Base-by-base conservation (phyloP, 176 grass and related monocot species). In the Puccinellia tenuiflora region DNA sequence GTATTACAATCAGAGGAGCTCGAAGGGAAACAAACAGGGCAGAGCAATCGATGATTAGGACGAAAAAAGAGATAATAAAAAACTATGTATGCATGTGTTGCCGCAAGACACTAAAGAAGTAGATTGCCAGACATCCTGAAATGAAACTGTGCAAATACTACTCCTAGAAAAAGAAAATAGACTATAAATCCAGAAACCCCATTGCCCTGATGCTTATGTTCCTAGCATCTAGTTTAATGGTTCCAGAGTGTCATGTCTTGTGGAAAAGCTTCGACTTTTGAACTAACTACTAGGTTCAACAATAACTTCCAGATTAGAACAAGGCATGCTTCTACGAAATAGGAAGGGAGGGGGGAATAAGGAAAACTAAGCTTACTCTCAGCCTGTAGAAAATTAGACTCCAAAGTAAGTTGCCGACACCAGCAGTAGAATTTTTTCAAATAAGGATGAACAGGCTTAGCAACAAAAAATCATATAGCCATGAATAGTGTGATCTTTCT, bases 351-450 rank as follows among this genome's bases (percentile, higher is more conserved):
- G 61, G 20, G 4, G 75, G 18, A 66, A 29, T 60, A 11, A 45
- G n/a, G 4, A 43, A 81, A 56, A 48, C 29, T 61, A 14, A 76
- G 90, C 90, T 89, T 86, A 97, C 94, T 80, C 90, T 86, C 84
- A 92, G 88, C 30, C 86, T 90, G 64, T 91, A 97, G 90, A 48
- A 73, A 28, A 73, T 48, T 48, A 73, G 24, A 73, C 24, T 30
- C 69, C 25, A 43, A 48, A 73, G 30, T 30, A 17, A 57, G 22
- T 78, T 60, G n/a, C 28, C 42, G 34, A 26, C 14, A 46, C 69
- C 16, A 73, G 42, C 14, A 47, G 7, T 73, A 28, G 24, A 78
- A 22, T 57, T 69, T 40, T 68, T 42, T 42, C 66, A 39, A 60
- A 60, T 39, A 59, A 78, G 60, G 22, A 70, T 29, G 9, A 56